phyloP scores from a whole-genome alignment of 2,329 filamentous ascomycete species.

The Ophiobolus disseminans region DNA sequence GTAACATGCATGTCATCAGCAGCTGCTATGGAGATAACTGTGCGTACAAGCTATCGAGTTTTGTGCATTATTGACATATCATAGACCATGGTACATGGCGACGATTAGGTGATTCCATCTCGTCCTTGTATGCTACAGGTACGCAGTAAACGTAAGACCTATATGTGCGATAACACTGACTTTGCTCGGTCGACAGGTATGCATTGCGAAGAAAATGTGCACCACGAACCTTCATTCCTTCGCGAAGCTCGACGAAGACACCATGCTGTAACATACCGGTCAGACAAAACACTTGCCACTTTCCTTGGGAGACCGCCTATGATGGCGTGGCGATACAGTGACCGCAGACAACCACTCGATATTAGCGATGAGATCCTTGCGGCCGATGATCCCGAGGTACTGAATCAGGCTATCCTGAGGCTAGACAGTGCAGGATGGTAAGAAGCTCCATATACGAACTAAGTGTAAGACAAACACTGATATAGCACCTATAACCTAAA shows the following conservation, averaged over 20 bases:
- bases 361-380: constrained; percentile 36
- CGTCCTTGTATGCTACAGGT: constrained; percentile 2
- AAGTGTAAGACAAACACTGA: too few species aligned
- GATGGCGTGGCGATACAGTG: constrained; percentile 44
- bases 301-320: constrained; percentile 47
- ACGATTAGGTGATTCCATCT: constrained; percentile 34
- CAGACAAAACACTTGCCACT: constrained; percentile 43
- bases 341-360: constrained; percentile 41
- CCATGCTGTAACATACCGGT: constrained; percentile 38
- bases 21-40: constrained; percentile 47
- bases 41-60: constrained; percentile 17
- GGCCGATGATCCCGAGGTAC: constrained; percentile 30
- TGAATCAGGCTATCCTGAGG: constrained; percentile 35
- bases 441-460: too few species aligned
- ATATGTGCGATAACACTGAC: constrained; percentile 21
- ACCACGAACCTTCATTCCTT: constrained; percentile 38
- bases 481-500: too few species aligned
- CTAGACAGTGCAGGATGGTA: constrained; percentile 41
- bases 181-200: constrained; percentile 44
- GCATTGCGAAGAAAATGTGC: constrained; percentile 39
- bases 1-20: constrained; percentile 39
- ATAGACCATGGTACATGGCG: constrained; percentile 47
- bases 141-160: background rate
- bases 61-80: constrained; percentile 7
- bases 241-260: constrained; percentile 40